Evolutionary conservation across 768 basidiomycete genomes (phyloP).

Genomic region (Podaxis sp.): DNA sequence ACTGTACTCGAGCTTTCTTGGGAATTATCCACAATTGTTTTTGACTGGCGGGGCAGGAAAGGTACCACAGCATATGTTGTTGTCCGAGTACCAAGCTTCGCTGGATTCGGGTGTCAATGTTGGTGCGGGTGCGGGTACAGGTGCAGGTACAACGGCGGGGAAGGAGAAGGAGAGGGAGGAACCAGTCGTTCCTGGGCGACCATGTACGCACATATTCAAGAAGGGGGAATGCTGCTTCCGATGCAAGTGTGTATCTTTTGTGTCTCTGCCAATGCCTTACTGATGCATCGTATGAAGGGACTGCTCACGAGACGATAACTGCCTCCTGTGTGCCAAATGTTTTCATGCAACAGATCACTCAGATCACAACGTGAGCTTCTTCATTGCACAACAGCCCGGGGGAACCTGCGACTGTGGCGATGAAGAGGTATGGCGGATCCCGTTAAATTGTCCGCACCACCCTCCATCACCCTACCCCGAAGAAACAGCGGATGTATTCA

Average conservation of each 20-base stretch:
- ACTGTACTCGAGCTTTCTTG: slow-evolving; percentile 83
- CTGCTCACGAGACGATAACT: slow-evolving; percentile 87
- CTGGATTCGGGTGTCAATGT: slow-evolving; percentile 33
- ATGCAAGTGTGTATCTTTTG: slow-evolving; percentile 73
- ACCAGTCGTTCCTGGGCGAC: slow-evolving; percentile 60
- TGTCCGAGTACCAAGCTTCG: slow-evolving; percentile 69
- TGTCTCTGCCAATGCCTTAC: slow-evolving; percentile 1
- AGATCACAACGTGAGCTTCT: slow-evolving; percentile 91
- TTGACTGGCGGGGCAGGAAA: slow-evolving; percentile 62
- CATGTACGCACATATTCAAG: slow-evolving; percentile 84
- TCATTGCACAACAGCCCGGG: slow-evolving; percentile 87
- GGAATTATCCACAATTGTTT: slow-evolving; percentile 69
- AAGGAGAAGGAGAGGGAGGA: slow-evolving; percentile 61
- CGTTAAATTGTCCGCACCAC: slow-evolving; percentile 72
- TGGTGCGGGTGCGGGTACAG: too few relatives aligned
- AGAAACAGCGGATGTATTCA: slow-evolving; percentile 21
- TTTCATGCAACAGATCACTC: slow-evolving; percentile 84
- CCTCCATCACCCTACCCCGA: slow-evolving; percentile 50
- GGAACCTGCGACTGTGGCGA: slow-evolving; percentile 99
- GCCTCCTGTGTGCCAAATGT: slow-evolving; percentile 86
- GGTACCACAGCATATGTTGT: slow-evolving; percentile 58
- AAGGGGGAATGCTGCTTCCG: slow-evolving; percentile 92
- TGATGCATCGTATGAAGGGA: slow-evolving; percentile 51
- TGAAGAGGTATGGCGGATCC: slow-evolving; percentile 76
- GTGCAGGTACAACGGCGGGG: slow-evolving; percentile 23